Conservation (phyloP, 768 basidiomycete species). For the Auricularia sp. region DNA sequence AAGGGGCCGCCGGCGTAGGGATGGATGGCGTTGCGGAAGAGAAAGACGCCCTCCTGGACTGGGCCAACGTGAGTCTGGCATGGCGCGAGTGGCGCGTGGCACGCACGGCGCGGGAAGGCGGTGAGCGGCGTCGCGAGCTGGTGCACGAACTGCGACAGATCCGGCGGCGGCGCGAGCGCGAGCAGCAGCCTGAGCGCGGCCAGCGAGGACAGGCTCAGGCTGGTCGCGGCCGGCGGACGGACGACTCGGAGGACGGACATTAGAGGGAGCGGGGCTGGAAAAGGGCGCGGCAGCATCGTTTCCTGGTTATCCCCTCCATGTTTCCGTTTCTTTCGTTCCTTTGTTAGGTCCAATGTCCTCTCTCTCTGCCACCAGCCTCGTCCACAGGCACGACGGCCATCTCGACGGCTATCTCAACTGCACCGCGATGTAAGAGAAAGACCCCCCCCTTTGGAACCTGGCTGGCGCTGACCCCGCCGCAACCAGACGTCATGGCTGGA, state of each 20-base stretch:
- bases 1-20: constrained; percentile 84
- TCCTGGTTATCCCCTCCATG: background rate
- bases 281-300: background rate
- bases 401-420: constrained; percentile 5
- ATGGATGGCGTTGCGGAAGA: constrained; percentile 65
- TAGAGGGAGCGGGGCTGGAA: background rate
- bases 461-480: background rate
- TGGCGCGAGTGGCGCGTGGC: background rate
- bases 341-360: background rate
- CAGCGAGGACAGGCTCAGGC: background rate
- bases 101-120: constrained; percentile 65
- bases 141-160: constrained; percentile 52
- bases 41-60: constrained; percentile 88
- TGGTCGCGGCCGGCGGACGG: background rate
- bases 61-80: constrained; percentile 10
- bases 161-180: constrained; percentile 38
- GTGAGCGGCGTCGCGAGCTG: constrained; percentile 77
- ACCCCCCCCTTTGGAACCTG: background rate
- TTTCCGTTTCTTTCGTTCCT: background rate
- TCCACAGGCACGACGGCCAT: constrained; percentile 3
- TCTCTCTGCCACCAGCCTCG: background rate
- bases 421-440: background rate
- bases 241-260: background rate
- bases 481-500: constrained; percentile 6
- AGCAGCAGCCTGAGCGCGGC: constrained; percentile 33